Evolutionary conservation across 164 flowering plant genomes (phyloP), one percentile per base, ranked within the genome.

Genomic region (Vitis riparia): DNA sequence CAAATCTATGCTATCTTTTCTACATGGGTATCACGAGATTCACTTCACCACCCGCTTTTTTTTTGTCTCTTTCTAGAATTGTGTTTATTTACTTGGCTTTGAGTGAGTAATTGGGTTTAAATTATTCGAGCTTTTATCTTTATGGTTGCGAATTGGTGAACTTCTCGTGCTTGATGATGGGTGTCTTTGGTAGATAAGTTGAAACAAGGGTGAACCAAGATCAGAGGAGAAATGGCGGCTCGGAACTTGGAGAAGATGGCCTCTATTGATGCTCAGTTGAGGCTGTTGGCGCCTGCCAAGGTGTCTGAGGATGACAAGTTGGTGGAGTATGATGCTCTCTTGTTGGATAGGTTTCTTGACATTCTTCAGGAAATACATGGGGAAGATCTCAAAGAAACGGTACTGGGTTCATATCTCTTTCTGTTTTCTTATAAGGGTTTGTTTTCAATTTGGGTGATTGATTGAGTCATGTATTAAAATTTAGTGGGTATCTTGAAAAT

Each of bases 311-410:
- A 86, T 68, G 90, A 86, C 65, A 85, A 85, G 80, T 66, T 85
- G 68, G 80, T 85, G 23, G 89, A 85, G 81, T 85, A 83, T 68
- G 89, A 86, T 71, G 89, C 89, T 73, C 59, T 85, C 73, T 65
- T 85, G 64, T 65, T 83, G 80, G 88, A 86, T 74, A 82, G 89
- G 29, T 86, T 86, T 63, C 87, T 86, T 12, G 87, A 86, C 60
- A 84, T 86, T 72, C 85, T 86, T 65, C 90, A 86, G 74, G 88
- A 80, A 52, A 70, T 86, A 56, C 90, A 86, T 63, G 90, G 90
- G 5, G 84, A 84, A 53, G 80, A 81, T 37, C 65, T 86, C 59
- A 77, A 77, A 69, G 86, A 86, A 76, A 84, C 86, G 77, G 89
- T 86, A 79, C 17, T 49, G 57, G n/a, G 29, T 55, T 63, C 56